Evolutionary conservation across 1,284 basidiomycete species (phyloP).

Genomic region (Puccinia coronata): DNA sequence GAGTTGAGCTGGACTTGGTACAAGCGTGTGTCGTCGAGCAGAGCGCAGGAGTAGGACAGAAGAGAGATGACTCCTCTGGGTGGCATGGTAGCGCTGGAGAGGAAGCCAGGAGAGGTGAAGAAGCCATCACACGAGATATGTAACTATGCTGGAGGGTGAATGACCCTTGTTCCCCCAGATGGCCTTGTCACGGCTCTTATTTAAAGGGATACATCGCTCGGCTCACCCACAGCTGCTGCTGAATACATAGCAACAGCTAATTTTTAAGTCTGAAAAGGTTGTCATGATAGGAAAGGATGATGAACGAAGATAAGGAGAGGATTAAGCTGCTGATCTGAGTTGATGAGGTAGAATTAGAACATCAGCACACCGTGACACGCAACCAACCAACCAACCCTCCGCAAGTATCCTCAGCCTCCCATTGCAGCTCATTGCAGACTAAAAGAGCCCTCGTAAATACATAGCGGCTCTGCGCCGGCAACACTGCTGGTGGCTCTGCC

Average conservation of each 20-base stretch:
- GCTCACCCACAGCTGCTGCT: background rate
- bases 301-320: background rate
- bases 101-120: constrained; percentile 11
- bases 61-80: background rate
- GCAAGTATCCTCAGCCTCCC: background rate
- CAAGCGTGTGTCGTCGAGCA: background rate
- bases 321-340: constrained; percentile 3
- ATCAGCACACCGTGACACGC: background rate
- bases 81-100: background rate
- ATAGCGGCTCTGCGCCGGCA: background rate
- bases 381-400: constrained; percentile 14
- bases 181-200: too few relatives aligned
- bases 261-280: constrained; percentile 9
- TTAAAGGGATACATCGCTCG: background rate
- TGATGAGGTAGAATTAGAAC: constrained; percentile 9
- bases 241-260: background rate
- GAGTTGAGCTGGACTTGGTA: constrained; percentile 6
- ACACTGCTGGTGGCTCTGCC: background rate
- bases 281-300: constrained; percentile 18
- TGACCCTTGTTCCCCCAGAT: background rate
- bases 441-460: background rate
- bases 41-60: background rate
- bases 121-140: background rate
- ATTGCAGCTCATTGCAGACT: background rate
- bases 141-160: background rate